These are phyloP conservation scores for Gymnopilus junonius DNA, from an alignment of 768 basidiomycete species.

Conservation along the genomic window DNA sequence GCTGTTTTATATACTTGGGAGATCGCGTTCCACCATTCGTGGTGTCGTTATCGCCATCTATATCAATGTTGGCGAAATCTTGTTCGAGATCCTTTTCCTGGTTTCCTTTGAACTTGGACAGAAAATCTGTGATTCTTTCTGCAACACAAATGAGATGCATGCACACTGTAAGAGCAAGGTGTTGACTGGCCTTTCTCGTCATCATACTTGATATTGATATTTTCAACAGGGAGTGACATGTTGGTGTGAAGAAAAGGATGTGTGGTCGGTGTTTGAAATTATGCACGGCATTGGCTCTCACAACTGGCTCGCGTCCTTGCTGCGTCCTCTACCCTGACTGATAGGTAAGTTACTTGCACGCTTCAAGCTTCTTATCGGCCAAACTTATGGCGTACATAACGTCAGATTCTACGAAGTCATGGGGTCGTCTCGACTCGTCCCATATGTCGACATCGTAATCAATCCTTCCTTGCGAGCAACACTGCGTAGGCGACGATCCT, in stretches of 20 bases:
- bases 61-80: slow-evolving; percentile 72
- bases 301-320: not conserved
- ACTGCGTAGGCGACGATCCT: not conserved
- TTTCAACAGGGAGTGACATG: slow-evolving; percentile 71
- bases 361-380: not conserved
- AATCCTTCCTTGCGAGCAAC: not conserved
- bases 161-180: not conserved
- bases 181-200: slow-evolving; percentile 64
- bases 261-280: slow-evolving; percentile 43
- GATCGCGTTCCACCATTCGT: slow-evolving; percentile 39
- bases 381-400: not conserved
- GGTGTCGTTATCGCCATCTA: slow-evolving; percentile 53
- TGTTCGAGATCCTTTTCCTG: slow-evolving; percentile 65
- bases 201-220: slow-evolving; percentile 67
- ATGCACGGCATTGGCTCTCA: slow-evolving; percentile 14
- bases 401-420: not conserved
- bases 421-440: slow-evolving; percentile 17
- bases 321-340: not conserved
- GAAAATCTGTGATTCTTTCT: slow-evolving; percentile 75
- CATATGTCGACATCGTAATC: slow-evolving; percentile 29
- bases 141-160: slow-evolving; percentile 7
- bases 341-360: not conserved
- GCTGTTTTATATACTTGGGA: slow-evolving; percentile 81
- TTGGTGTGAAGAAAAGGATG: slow-evolving; percentile 34
- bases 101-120: slow-evolving; percentile 67